Base-by-base conservation (phyloP, 2,329 filamentous ascomycete species). In the Cladophialophora exuberans region DNA sequence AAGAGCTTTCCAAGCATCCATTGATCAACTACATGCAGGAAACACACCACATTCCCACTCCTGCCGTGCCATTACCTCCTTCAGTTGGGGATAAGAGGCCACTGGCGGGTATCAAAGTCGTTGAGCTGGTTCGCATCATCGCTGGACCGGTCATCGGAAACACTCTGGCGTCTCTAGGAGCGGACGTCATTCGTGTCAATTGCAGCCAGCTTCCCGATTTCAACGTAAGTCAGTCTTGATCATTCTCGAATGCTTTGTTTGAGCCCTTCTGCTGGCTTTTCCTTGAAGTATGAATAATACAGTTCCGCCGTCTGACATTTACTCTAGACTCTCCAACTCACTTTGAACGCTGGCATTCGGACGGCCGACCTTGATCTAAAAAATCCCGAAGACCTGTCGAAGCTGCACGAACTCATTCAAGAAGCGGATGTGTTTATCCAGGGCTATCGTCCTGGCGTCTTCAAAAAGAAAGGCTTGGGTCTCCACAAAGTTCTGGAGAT, bases 401-500 rank as follows among this genome's bases (percentile, higher is more conserved):
- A 72, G 6, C 64, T 81, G 0, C 65, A 69, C 2, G 66, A 70
- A 9, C 71, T 82, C 1, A 60, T 82, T 6, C 61, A 64, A 5
- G 75, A 78, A 2, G 78, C 74, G 1, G 81, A 83, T 61, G 73
- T 82, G 25, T 76, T 82, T 56, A 65, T 83, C 18, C 76, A 81
- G 52, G 79, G 80, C 17, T 83, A 77, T 69, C 71, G 79, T 6
- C 70, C 71, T 11, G 71, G 71, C 5, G 68, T 70, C 6, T 66
- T 83, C 41, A 80, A 81, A 7, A 79, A 77, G 41, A 73, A 87
- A 4, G 86, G 86, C 1, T 88, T 87, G 61, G 79, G 75, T 0
- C 64, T 73, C 1, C 62, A 75, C 7, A 69, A 69, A 15, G 59
- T 77, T 20, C 63, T 74, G 4, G 67, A 64, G 35, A 66, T 75